Base-by-base conservation (phyloP, 2,329 filamentous ascomycete species). In the Penicillium sp. region DNA sequence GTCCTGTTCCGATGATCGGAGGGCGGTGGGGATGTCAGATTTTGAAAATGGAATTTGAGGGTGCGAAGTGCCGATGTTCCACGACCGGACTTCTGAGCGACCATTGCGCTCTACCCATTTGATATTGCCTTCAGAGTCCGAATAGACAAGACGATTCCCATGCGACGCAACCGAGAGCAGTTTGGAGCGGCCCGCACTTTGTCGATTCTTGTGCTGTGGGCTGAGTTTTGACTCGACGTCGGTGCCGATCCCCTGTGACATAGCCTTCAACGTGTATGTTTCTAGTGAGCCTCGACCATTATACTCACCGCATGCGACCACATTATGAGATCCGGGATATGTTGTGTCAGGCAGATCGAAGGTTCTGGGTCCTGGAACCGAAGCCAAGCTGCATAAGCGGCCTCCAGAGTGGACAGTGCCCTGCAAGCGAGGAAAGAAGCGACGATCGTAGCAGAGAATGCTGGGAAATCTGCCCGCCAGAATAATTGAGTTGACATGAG, bases 31-130 rank as follows among this genome's bases (percentile, higher is more conserved):
- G 7, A 32, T 54, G 49, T 33, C 46, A 51, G 41, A 42, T 38
- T 28, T 47, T 27, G 35, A 52, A 42, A 50, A 52, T 43, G 48
- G 39, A 43, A 51, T 48, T 39, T 57, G 55, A 24, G 47, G 51
- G 32, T 53, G 47, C 18, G 66, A 64, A 9, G 72, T 68, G 49
- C 82, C 83, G 61, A 84, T 76, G 54, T 82, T 82, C 65, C 78
- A 77, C 0, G 72, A 70, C 11, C 80, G 72, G 4, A 83, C 74
- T 26, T 76, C 70, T 7, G 74, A 73, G 34, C 70, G 72, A 0
- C 87, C 90, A 61, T 96, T 89, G 33, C 90, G 78, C 68, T 97
- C 91, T 39, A 94, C 82, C 90, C 91, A 97, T 65, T 89, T 91
- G 53, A 97, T 68, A 43, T 85, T 82, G 0, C 91, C 91, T 25